phyloP scores from a whole-genome alignment of 2,329 filamentous ascomycete species.

The Botrytis fabae region DNA sequence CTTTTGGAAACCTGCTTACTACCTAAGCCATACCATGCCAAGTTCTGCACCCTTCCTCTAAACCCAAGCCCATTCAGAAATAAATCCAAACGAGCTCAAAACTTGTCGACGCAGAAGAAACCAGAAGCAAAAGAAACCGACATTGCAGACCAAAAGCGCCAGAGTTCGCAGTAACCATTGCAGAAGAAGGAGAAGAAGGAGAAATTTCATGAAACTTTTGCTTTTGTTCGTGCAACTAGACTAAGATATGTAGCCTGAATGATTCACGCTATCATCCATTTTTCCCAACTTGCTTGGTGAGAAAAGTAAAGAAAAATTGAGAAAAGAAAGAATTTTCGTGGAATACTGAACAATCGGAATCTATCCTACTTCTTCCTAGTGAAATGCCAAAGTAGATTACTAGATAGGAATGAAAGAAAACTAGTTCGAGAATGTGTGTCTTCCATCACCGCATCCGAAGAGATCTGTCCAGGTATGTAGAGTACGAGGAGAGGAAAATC shows the following conservation, averaged over 20 bases:
- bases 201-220: slow-evolving; percentile 6
- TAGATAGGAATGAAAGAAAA: background rate
- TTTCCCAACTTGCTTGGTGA: background rate
- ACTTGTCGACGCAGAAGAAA: background rate
- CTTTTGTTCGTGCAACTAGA: background rate
- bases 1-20: background rate
- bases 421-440: background rate
- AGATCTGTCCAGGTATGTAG: background rate
- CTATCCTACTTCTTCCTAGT: background rate
- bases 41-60: background rate
- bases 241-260: background rate
- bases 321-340: background rate
- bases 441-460: slow-evolving; percentile 10
- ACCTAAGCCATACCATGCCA: background rate
- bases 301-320: background rate
- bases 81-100: background rate
- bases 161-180: background rate
- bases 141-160: background rate
- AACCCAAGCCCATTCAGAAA: background rate
- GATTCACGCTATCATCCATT: background rate
- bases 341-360: background rate
- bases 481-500: background rate
- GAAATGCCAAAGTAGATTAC: background rate
- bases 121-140: background rate
- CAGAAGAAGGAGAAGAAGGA: background rate